A percentile compares a stretch with the other conserved stretches of the same genome.
These are phyloP conservation scores for Tinospora cordifolia DNA, from an alignment of 164 flowering plant species.

Conservation along the genomic window DNA sequence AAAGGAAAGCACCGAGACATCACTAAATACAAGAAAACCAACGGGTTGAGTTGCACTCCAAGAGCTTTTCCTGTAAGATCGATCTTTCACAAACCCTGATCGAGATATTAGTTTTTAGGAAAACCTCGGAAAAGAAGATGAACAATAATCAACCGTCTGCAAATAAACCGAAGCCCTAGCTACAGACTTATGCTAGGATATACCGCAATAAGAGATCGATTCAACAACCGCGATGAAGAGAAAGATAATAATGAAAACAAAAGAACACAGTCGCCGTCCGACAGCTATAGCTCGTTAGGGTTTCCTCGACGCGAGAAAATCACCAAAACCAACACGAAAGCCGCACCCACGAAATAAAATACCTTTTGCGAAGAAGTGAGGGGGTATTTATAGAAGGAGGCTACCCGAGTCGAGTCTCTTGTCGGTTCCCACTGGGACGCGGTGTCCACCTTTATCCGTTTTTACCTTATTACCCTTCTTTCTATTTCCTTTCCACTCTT, in stretches of 20 bases:
- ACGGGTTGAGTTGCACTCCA: no score
- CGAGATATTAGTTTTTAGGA: not conserved
- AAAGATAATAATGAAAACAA: not conserved
- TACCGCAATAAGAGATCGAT: not conserved
- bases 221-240: no score
- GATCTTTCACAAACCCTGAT: no score
- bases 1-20: constrained; percentile 61
- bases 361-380: not conserved
- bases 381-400: constrained; percentile 1
- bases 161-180: not conserved
- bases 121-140: not conserved
- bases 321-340: not conserved
- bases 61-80: no score
- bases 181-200: not conserved
- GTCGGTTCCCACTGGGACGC: not conserved
- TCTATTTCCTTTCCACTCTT: not conserved
- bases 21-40: not conserved
- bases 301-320: not conserved
- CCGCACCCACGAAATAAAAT: not conserved
- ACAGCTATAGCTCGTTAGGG: not conserved
- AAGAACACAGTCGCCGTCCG: not conserved
- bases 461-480: not conserved
- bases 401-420: not conserved
- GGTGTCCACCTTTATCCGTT: not conserved
- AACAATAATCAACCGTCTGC: not conserved